Percentiles rank a stretch among this genome's conserved stretches.
These are phyloP conservation scores for Umbelopsis ramanniana DNA, from an alignment of 192 early-diverging fungal genomes.

Conservation along the genomic window DNA sequence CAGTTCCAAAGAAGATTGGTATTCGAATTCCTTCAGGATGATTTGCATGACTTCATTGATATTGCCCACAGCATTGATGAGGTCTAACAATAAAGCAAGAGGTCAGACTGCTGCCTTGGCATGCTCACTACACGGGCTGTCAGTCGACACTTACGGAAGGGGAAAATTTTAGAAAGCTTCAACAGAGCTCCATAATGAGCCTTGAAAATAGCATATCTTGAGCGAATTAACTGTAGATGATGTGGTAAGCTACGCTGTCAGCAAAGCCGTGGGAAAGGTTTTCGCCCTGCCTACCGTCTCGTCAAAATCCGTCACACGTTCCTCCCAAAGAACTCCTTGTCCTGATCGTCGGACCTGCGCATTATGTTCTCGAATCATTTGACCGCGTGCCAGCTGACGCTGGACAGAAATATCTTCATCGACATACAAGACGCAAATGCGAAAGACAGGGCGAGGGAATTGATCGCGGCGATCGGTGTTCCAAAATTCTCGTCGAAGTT, in stretches of 20 bases:
- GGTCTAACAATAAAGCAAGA: constrained; percentile 35
- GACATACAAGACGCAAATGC: constrained; percentile 60
- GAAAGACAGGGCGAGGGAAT: constrained; percentile 60
- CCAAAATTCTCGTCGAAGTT: constrained; percentile 53
- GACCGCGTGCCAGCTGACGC: constrained; percentile 53
- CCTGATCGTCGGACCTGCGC: constrained; percentile 50
- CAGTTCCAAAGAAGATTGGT: constrained; percentile 58
- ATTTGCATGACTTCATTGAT: constrained; percentile 62
- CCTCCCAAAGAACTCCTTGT: constrained; percentile 57
- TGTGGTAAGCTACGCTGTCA: not conserved
- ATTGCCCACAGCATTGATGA: constrained; percentile 60
- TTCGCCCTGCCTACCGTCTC: constrained; percentile 42
- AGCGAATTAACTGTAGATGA: constrained; percentile 49
- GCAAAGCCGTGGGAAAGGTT: not conserved
- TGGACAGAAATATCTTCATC: constrained; percentile 61
- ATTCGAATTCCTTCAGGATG: constrained; percentile 64
- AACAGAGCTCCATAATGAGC: constrained; percentile 59
- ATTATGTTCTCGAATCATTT: constrained; percentile 56
- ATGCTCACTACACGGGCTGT: too few relatives aligned
- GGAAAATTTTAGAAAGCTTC: constrained; percentile 59
- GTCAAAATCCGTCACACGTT: constrained; percentile 60
- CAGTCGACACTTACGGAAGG: constrained; percentile 59
- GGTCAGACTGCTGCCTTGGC: not conserved
- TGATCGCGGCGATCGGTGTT: constrained; percentile 52
- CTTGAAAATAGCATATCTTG: constrained; percentile 61